phyloP scores from a whole-genome alignment of 106 monocot genomes.

The Apostasia ramifera region DNA sequence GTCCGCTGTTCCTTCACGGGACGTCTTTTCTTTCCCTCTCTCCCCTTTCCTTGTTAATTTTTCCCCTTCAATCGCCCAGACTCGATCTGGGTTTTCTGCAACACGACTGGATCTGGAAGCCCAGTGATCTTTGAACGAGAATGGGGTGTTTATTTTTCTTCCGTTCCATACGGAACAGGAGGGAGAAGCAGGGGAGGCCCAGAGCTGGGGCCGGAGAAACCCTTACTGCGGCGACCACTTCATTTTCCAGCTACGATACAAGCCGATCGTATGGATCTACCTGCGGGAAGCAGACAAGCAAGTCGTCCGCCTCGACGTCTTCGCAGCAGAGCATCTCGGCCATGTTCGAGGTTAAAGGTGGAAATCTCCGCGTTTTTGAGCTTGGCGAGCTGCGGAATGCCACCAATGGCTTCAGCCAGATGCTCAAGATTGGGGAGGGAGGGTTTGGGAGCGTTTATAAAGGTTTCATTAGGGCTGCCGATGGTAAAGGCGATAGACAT shows the following conservation, averaged over 20 bases:
- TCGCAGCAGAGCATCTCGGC: slow-evolving; percentile 43
- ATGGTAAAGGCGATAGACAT: slow-evolving; percentile 21
- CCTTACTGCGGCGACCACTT: neutral
- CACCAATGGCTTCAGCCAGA: slow-evolving; percentile 42
- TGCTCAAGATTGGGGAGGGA: slow-evolving; percentile 49
- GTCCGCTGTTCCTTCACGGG: too few relatives aligned
- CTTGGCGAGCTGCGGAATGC: slow-evolving; percentile 34
- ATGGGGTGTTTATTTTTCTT: slow-evolving; percentile 39
- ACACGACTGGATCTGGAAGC: too few relatives aligned
- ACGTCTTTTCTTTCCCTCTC: too few relatives aligned
- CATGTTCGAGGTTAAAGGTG: slow-evolving; percentile 38
- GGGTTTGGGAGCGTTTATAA: slow-evolving; percentile 58
- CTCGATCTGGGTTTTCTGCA: too few relatives aligned
- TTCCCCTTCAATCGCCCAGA: too few relatives aligned
- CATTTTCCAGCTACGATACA: slow-evolving; percentile 21
- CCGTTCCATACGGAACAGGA: slow-evolving; percentile 9
- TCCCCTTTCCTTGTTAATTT: too few relatives aligned
- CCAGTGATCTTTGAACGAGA: neutral
- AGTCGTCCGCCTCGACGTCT: slow-evolving; percentile 30
- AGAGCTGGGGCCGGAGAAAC: neutral
- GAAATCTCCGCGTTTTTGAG: slow-evolving; percentile 29
- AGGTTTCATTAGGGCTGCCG: slow-evolving; percentile 23
- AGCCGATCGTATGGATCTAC: slow-evolving; percentile 20
- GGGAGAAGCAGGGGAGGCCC: neutral
- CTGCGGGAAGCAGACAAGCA: slow-evolving; percentile 22